Evolutionary conservation across 2,329 filamentous ascomycete species (phyloP).

Genomic region (Acrodontium crateriforme): DNA sequence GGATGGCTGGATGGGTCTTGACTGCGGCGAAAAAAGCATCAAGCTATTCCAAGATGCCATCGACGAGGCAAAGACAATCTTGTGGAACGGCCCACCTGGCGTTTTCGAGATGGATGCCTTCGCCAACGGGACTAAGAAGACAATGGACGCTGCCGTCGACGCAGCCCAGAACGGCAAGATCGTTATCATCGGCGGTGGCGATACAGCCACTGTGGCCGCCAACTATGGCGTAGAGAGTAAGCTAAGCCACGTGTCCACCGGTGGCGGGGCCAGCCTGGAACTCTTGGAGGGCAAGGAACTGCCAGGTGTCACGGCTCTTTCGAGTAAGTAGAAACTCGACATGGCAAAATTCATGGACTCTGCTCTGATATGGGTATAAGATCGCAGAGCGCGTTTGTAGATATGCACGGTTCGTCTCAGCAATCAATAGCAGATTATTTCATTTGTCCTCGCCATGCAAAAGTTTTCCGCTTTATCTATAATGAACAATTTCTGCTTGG

Average conservation of each 20-base stretch:
- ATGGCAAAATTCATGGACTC: constrained; percentile 36
- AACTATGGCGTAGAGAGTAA: constrained; percentile 95
- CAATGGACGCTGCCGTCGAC: constrained; percentile 73
- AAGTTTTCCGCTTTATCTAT: constrained; percentile 4
- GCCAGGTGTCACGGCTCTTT: constrained; percentile 84
- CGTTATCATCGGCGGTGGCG: constrained; percentile 96
- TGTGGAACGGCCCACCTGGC: constrained; percentile 96
- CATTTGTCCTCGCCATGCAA: neutral
- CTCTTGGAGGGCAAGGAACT: constrained; percentile 96
- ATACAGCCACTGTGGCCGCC: constrained; percentile 93
- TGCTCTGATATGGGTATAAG: constrained; percentile 1
- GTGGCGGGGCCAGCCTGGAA: constrained; percentile 89
- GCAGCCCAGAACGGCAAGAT: constrained; percentile 77
- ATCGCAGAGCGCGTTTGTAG: constrained; percentile 3
- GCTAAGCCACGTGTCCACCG: constrained; percentile 95
- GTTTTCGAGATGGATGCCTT: constrained; percentile 98
- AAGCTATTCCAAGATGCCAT: constrained; percentile 83
- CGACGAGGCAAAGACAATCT: constrained; percentile 78
- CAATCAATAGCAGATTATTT: too few species aligned
- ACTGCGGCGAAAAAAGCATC: constrained; percentile 80
- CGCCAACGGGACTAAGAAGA: constrained; percentile 80
- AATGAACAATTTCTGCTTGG: too few species aligned
- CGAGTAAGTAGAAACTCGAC: constrained; percentile 48
- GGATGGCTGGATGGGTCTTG: constrained; percentile 95
- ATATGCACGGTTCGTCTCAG: too few species aligned